Conservation (phyloP, 306 rosid genomes). For the Castanea mollissima region DNA sequence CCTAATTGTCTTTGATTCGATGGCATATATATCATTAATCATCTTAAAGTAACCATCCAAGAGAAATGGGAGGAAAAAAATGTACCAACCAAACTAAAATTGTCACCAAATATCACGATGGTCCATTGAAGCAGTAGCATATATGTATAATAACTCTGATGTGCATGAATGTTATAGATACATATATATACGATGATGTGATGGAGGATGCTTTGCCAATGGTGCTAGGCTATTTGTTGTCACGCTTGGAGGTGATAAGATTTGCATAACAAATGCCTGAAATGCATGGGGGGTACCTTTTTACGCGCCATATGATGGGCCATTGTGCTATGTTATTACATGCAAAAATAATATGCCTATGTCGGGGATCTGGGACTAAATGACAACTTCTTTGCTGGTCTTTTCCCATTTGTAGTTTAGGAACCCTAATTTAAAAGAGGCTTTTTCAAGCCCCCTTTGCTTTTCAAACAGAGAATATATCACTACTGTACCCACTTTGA, state of each 20-base stretch:
- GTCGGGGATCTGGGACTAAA: constrained; percentile 63
- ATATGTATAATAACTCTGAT: neutral
- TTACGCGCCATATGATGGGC: constrained; percentile 27
- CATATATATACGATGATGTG: constrained; percentile 29
- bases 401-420: constrained; percentile 32
- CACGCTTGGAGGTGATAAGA: constrained; percentile 30
- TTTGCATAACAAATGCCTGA: constrained; percentile 38
- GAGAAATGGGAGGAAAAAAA: constrained; percentile 32
- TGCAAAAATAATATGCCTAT: constrained; percentile 42
- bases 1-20: constrained; percentile 33
- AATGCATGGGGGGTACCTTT: constrained; percentile 40
- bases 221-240: constrained; percentile 35
- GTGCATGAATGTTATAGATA: constrained; percentile 11
- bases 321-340: constrained; percentile 24
- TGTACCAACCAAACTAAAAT: constrained; percentile 24
- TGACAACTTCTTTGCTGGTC: constrained; percentile 42
- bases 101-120: constrained; percentile 42
- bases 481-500: neutral
- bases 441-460: constrained; percentile 20
- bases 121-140: constrained; percentile 38
- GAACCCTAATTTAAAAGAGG: constrained; percentile 29
- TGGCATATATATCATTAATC: constrained; percentile 17
- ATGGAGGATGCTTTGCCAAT: constrained; percentile 19
- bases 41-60: constrained; percentile 39
- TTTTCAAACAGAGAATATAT: constrained; percentile 7